phyloP scores from a whole-genome alignment of 805 yeast species.

The Maudiozyma pseudohumilis region DNA sequence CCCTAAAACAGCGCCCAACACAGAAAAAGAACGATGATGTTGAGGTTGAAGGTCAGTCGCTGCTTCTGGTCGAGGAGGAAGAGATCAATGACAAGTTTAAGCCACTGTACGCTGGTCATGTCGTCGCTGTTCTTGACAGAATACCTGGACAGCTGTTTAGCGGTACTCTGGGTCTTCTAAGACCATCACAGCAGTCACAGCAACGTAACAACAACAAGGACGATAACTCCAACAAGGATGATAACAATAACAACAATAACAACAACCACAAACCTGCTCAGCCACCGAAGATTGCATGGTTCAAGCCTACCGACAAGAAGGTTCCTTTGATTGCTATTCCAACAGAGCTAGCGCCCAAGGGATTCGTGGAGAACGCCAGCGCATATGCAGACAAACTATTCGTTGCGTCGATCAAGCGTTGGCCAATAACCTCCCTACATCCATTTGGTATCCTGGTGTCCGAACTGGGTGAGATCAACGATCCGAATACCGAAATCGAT shows the following conservation, averaged over 20 bases:
- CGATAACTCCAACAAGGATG: constrained; percentile 38
- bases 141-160: constrained; percentile 94
- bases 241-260: constrained; percentile 13
- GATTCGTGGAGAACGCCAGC: constrained; percentile 87
- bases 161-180: constrained; percentile 84
- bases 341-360: constrained; percentile 94
- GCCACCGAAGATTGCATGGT: constrained; percentile 95
- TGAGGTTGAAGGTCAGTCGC: constrained; percentile 95
- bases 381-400: constrained; percentile 71
- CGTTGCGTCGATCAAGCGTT: constrained; percentile 91
- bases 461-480: constrained; percentile 73
- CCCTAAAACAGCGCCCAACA: constrained; percentile 88
- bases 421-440: constrained; percentile 98
- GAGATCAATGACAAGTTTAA: constrained; percentile 86
- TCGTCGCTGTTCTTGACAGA: constrained; percentile 95
- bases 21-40: constrained; percentile 97
- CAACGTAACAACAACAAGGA: constrained; percentile 45
- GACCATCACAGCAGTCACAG: constrained; percentile 91
- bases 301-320: constrained; percentile 95
- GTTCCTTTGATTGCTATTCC: constrained; percentile 98
- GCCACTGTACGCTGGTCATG: constrained; percentile 96
- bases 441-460: constrained; percentile 93
- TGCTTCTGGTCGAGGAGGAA: constrained; percentile 86
- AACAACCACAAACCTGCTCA: constrained; percentile 24
- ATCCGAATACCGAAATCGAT: constrained; percentile 68